phyloP scores from a whole-genome alignment of 1,284 basidiomycete species.

The Ustilago cynodontis region DNA sequence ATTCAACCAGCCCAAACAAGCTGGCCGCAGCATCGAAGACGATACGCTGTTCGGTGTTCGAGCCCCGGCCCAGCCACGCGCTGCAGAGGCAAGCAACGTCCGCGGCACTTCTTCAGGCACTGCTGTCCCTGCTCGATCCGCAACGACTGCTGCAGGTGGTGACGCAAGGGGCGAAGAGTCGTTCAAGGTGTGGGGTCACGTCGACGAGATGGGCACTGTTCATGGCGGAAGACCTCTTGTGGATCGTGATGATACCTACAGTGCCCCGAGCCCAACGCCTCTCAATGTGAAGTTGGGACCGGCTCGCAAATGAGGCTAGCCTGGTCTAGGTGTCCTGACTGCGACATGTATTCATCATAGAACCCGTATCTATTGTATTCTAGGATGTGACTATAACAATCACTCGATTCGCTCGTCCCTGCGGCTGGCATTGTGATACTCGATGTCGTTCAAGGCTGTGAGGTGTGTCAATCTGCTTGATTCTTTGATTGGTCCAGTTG shows the following conservation, averaged over 20 bases:
- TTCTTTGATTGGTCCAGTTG: background rate
- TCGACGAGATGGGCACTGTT: slow-evolving; percentile 60
- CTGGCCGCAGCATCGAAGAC: slow-evolving; percentile 59
- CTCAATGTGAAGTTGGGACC: slow-evolving; percentile 41
- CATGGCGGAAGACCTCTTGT: slow-evolving; percentile 59
- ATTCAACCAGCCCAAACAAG: slow-evolving; percentile 48
- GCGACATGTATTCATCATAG: background rate
- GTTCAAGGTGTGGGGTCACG: slow-evolving; percentile 54
- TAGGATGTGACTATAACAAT: slow-evolving; percentile 1
- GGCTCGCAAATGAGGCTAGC: slow-evolving; percentile 15
- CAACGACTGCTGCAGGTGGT: slow-evolving; percentile 2
- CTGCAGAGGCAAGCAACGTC: slow-evolving; percentile 3
- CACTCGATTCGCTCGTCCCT: background rate
- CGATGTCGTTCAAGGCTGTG: background rate
- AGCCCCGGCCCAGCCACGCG: slow-evolving; percentile 29
- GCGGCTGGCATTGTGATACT: background rate
- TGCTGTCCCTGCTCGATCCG: background rate
- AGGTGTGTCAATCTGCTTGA: background rate
- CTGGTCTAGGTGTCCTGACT: background rate
- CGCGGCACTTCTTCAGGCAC: slow-evolving; percentile 15
- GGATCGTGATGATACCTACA: slow-evolving; percentile 60
- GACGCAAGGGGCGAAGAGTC: slow-evolving; percentile 30
- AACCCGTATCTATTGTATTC: slow-evolving; percentile 6
- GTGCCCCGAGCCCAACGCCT: slow-evolving; percentile 61
- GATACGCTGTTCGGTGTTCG: slow-evolving; percentile 67